Evolutionary conservation across 2,329 filamentous ascomycete species (phyloP), one percentile per base, ranked within the genome.

Genomic region (Curvularia verruculosa): DNA sequence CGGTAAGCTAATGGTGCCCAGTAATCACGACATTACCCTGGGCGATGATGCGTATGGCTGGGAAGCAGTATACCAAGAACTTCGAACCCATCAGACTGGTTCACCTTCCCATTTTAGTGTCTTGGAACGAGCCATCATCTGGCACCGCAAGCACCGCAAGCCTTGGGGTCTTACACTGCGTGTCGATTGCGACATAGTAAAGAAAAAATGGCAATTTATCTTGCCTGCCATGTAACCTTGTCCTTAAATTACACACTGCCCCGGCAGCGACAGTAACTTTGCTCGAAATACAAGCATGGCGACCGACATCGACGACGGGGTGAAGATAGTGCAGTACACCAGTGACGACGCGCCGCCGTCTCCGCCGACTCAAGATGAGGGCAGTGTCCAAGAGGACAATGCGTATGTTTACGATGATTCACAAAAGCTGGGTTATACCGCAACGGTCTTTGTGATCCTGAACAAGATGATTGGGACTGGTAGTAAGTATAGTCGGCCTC

Each of bases 381-480:
- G 55, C 18, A 66, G 63, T 18, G 68, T 74, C 1, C 67, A 74
- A 48, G 66, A 69, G n/a, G 72, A 75, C 39, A 68, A 73, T 6
- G 68, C 66, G 2, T 75, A 72, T 49, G 63, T 66, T 13, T 75
- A 69, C 53, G 63, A 69, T 23, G 73, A 75, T 24, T 68, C 64
- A 3, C 65, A 71, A 41, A 75, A 75, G 52, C 50, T 75, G 3
- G 73, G 73, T 5, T 69, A 74, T 26, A 75, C 73, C 6, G 70
- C 65, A 3, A 68, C 72, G 1, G 70, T 75, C 0, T 75, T 75
- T 36, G 63, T 75, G 18, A 75, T 75, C 26, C 45, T 75, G 39
- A 75, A 75, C 43, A 72, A 70, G 60, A 68, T 72, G 67, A 72
- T 69, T 24, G 64, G 61, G 9, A 70, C 47, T 54, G 70, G 69